These are phyloP conservation scores for Penicillium dipodomyicola DNA, from an alignment of 495 filamentous ascomycete species.

Conservation along the genomic window DNA sequence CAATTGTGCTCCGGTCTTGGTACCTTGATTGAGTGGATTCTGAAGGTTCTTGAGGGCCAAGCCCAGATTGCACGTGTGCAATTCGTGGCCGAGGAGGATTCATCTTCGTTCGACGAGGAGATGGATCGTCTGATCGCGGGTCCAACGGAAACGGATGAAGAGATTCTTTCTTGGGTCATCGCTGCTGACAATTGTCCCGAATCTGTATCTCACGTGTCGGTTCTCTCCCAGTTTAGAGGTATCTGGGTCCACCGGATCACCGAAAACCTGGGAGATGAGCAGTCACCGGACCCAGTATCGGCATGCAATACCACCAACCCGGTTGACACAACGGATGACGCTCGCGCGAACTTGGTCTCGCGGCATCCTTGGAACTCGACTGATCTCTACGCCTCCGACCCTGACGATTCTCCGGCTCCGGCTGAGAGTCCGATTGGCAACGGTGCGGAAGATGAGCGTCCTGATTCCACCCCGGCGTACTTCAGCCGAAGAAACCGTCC, in stretches of 20 bases:
- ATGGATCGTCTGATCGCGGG: constrained; percentile 3
- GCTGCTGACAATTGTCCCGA: neutral
- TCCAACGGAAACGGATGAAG: neutral
- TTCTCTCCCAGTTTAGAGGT: neutral
- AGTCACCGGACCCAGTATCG: neutral
- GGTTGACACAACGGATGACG: neutral
- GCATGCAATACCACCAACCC: neutral
- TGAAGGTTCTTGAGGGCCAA: neutral
- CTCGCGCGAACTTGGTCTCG: neutral
- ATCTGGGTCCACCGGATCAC: neutral
- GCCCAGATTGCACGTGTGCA: constrained; percentile 5
- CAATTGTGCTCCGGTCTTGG: neutral
- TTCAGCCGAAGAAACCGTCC: neutral
- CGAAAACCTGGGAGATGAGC: neutral
- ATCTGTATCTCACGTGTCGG: neutral
- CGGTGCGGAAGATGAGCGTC: neutral
- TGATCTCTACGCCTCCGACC: neutral
- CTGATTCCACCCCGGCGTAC: neutral
- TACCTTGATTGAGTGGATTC: neutral
- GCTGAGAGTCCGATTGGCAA: neutral
- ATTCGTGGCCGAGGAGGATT: neutral
- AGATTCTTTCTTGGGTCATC: neutral
- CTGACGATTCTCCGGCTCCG: no score
- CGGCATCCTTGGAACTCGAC: neutral
- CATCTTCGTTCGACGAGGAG: neutral